Evolutionary conservation across 192 early-diverging fungal genomes (phyloP).

Genomic region (Paraglomus brasilianum): DNA sequence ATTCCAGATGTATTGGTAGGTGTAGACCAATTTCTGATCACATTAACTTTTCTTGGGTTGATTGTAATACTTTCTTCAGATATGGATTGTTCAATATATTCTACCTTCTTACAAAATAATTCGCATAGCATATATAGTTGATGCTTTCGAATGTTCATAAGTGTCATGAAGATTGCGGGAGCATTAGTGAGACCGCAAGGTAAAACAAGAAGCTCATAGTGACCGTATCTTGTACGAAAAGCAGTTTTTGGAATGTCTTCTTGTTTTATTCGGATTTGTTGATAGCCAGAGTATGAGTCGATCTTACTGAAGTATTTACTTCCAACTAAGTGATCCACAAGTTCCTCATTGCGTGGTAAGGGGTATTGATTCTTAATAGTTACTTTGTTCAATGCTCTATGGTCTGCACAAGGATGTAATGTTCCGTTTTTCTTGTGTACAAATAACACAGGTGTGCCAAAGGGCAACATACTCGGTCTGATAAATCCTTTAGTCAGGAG

Average conservation of each 20-base stretch:
- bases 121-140: constrained; percentile 29
- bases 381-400: constrained; percentile 50
- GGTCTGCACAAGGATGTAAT: constrained; percentile 34
- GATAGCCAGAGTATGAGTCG: constrained; percentile 44
- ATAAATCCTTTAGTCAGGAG: constrained; percentile 20
- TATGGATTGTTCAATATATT: constrained; percentile 39
- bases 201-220: constrained; percentile 55
- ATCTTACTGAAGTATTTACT: constrained; percentile 45
- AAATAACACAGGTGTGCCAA: constrained; percentile 27
- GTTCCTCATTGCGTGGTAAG: constrained; percentile 50
- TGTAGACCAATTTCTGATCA: constrained; percentile 17
- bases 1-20: constrained; percentile 30
- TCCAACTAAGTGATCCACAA: constrained; percentile 37
- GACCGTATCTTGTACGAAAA: constrained; percentile 32
- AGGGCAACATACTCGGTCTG: constrained; percentile 14
- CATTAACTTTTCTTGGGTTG: constrained; percentile 29
- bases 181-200: constrained; percentile 64
- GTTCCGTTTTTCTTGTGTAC: constrained; percentile 31
- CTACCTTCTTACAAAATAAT: constrained; percentile 32
- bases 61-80: constrained; percentile 27
- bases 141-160: constrained; percentile 41
- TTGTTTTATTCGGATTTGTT: constrained; percentile 40
- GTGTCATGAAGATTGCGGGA: constrained; percentile 52
- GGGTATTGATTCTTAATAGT: constrained; percentile 53
- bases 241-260: constrained; percentile 40